Percentiles rank a stretch among this genome's conserved stretches.
Evolutionary conservation across 345 rosid species (phyloP).

Genomic region (Lumnitzera littorea): DNA sequence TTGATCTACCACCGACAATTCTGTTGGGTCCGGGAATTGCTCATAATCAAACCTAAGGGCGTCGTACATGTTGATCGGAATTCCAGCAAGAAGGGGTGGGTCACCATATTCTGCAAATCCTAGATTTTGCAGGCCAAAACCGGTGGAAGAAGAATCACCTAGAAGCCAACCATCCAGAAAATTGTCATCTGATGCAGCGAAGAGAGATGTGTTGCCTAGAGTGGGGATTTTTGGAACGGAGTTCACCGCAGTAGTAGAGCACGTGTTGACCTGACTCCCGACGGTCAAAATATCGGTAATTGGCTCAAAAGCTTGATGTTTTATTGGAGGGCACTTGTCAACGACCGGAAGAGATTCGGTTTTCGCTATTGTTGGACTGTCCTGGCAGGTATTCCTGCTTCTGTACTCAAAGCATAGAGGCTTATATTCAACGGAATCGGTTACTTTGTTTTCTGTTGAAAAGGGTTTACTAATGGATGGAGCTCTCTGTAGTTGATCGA

Average conservation of each 20-base stretch:
- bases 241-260: conserved; percentile 27
- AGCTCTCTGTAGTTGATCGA: neutral
- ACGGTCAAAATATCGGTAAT: conserved; percentile 22
- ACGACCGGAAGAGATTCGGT: conserved; percentile 24
- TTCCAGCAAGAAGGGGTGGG: conserved; percentile 31
- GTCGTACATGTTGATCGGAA: conserved; percentile 42
- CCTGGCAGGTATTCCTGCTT: conserved; percentile 20
- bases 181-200: conserved; percentile 35
- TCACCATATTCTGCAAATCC: conserved; percentile 37
- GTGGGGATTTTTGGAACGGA: conserved; percentile 25
- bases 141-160: conserved; percentile 35
- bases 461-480: conserved; percentile 18
- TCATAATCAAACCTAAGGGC: conserved; percentile 53
- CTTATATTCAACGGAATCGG: conserved; percentile 17
- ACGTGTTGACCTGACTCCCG: conserved; percentile 34
- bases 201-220: conserved; percentile 23
- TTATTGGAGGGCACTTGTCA: conserved; percentile 16
- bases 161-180: conserved; percentile 43
- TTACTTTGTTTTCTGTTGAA: conserved; percentile 18
- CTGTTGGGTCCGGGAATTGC: conserved; percentile 45
- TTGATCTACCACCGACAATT: conserved; percentile 47
- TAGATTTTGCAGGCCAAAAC: conserved; percentile 39
- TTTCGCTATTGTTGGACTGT: conserved; percentile 10
- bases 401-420: conserved; percentile 27
- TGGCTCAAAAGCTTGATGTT: conserved; percentile 25